Base-by-base conservation (phyloP, 1,139 yeast genomes). In the Tardiomyces digboiensis region DNA sequence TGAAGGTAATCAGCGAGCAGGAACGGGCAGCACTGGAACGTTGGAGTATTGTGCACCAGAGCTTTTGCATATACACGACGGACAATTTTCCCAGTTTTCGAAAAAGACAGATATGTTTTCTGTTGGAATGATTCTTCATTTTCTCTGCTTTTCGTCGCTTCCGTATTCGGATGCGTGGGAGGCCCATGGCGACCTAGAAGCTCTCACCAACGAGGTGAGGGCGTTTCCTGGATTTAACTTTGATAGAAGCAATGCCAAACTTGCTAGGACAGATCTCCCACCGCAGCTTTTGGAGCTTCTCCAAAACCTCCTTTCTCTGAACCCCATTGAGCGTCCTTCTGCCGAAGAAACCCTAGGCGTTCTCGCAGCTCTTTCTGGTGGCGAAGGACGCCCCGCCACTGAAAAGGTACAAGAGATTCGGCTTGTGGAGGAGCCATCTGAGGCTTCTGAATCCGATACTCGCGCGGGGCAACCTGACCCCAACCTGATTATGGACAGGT, bases 11-110 rank as follows among this genome's bases (percentile, higher is more conserved):
- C 58, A 59, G 41, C 62, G 85, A 44, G 59, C 66, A 7, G 80
- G 80, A 1, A 75, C 82, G 8, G 96, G 96, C 0, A 76, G 80
- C 41, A 87, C 96, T 0, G 96, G 96, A 0, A 87, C 96, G 0
- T 59, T 86, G 20, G 96, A 86, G 57, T 87, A 80, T 54, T 80
- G 89, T 22, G 95, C 95, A 0, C 96, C 95, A 0, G 95, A 86
- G 53, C 69, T 86, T 13, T 70, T 87, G 57, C 59, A 67, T 12
- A 50, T 53, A 4, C 52, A 42, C 14, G 36, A 41, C 12, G 47
- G 49, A 14, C 53, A 51, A 12, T 62, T 72, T 40, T 68, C 71
- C 36, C 78, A 81, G 43, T 85, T 82, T 55, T 74, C 81, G 7
- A 78, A 74, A 55, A 75, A 77, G 41, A 79, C 95, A 23, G 97